Evolutionary conservation across 495 filamentous ascomycete genomes (phyloP), one percentile per base, ranked within the genome.

Genomic region (Talaromyces nanjingensis): DNA sequence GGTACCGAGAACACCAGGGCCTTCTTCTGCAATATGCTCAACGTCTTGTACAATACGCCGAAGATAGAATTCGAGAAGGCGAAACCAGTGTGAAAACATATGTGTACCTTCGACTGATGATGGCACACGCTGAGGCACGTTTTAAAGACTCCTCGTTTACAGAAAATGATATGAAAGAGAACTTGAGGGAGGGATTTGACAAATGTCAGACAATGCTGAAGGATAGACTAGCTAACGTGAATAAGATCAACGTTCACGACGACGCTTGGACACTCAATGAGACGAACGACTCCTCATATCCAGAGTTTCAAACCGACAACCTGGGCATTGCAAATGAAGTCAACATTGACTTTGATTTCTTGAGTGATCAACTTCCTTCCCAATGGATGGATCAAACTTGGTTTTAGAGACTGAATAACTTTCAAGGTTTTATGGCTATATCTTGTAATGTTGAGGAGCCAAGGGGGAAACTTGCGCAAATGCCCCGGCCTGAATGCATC

Each of bases 11-110:
- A 7, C 68, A 68, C 0, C 66, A 68, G 6, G 68, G 72, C 53
- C 63, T 65, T 24, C 67, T 83, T 3, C 74, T 76, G 5, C 63
- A 73, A 54, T 67, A 72, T 49, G 66, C 80, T n/a, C 69, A 63
- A 6, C 67, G 73, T 24, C 63, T 79, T 20, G 65, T 74, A 14
- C 47, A 69, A 16, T 66, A 77, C 39, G 72, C 77, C 0, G 45
- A 67, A 27, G 75, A 79, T 42, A 70, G 81, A 11, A 71, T 84
- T 27, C 65, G 65, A 6, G 66, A 77, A 53, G 81, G 80, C 6
- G 82, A 85, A 59, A 83, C 79, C 1, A 85, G 81, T 63, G 73
- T 83, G 20, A 84, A 83, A 62, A 67, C 61, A 16, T 75, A 81
- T 57, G 69, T 81, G 66, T 82, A 78, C 64, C 49, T 83, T 6